Base-by-base conservation (phyloP, 2,329 filamentous ascomycete species). In the Monosporascus sp. region DNA sequence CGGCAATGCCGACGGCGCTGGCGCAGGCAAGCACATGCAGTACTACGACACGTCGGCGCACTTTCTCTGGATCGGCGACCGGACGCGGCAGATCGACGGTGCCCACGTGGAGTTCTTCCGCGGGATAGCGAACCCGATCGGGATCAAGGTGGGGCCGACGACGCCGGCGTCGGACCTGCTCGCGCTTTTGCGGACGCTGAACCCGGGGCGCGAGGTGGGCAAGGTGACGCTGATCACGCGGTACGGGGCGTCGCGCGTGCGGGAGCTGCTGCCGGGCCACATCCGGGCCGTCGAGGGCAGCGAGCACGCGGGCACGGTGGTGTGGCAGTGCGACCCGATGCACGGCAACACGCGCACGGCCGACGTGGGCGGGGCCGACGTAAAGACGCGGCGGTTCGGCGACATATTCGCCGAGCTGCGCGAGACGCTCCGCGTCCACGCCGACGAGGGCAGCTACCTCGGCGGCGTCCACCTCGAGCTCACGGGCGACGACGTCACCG, bases 251-350 rank as follows among this genome's bases (percentile, higher is more conserved):
- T 75, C 76, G 42, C 89, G 88, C 61, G 90, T 99, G 42, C 77
- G 83, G 48, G 72, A 80, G 5, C 82, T 96, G 57, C 81, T 99
- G 1, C 90, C 91, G 0, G 78, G 75, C 8, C 94, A 97, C 71
- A 97, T 99, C 68, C 84, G 88, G 60, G 90, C 90, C 38, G 93
- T 99, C 25, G 88, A 94, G 69, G 79, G 79, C 62, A 92, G 88
- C 53, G 90, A 85, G 71, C 84, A 83, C 70, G 70, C 70, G 47
- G 70, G 76, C 49, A 73, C 71, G 22, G 90, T 96, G 4, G 90
- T 97, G 62, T 97, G 93, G 93, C 94, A 97, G 74, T 97, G 93
- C 73, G 94, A 99, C 72, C 94, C 94, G 22, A 99, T 99, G 94
- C 94, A 99, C 73, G 94, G 94, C 57, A 88, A 88, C 72, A 87